Evolutionary conservation across 306 rosid genomes (phyloP).

Genomic region (Begonia masoniana): DNA sequence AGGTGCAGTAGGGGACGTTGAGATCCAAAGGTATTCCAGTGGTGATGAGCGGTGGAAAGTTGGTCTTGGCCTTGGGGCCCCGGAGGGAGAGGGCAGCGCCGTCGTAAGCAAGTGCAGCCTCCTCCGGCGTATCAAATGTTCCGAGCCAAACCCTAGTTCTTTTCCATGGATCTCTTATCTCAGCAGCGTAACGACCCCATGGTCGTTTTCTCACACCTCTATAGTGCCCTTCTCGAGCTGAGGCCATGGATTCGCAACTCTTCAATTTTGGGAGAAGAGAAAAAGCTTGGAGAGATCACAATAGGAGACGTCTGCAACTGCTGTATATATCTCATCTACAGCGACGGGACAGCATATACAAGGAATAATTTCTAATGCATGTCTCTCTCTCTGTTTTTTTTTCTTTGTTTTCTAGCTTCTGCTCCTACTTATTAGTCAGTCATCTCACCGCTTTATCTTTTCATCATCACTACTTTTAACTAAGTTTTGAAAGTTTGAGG

Average conservation of each 20-base stretch:
- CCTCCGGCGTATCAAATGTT: conserved; percentile 37
- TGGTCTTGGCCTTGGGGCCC: conserved; percentile 41
- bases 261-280: no score
- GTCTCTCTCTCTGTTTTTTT: no score
- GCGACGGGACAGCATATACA: no score
- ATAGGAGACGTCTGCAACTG: no score
- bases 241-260: not conserved
- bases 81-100: conserved; percentile 30
- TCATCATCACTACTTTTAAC: no score
- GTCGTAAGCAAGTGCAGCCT: conserved; percentile 39
- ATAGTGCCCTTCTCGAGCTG: conserved; percentile 21
- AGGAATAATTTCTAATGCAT: no score
- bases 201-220: conserved; percentile 43
- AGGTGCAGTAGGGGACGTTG: not conserved
- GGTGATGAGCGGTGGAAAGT: conserved; percentile 24
- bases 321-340: no score
- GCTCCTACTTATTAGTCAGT: no score
- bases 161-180: conserved; percentile 38
- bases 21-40: not conserved
- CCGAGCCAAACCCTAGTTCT: conserved; percentile 42
- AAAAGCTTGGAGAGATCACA: no score
- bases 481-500: no score
- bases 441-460: no score
- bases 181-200: conserved; percentile 47
- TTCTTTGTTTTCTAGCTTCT: no score